These are phyloP conservation scores for Salmacisia buchloeana DNA, from an alignment of 1,284 basidiomycete species.

Conservation along the genomic window DNA sequence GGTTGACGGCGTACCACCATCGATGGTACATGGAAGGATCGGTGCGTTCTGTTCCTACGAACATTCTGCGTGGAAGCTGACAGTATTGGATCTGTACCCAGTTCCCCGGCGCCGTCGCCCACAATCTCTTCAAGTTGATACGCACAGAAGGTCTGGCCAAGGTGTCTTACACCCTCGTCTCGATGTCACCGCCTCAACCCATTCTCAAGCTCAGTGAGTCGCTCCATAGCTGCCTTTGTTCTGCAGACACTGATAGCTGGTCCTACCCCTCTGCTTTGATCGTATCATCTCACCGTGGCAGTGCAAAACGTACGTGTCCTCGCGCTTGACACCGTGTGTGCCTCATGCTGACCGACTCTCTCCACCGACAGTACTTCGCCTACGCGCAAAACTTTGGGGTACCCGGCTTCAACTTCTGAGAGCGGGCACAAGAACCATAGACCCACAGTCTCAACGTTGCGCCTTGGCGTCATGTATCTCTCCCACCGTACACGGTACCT, in stretches of 20 bases:
- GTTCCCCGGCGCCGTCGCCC: slow-evolving; percentile 86
- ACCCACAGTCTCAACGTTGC: too few relatives aligned
- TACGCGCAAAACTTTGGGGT: slow-evolving; percentile 46
- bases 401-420: slow-evolving; percentile 29
- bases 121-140: slow-evolving; percentile 84
- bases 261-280: not conserved
- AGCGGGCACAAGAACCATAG: too few relatives aligned
- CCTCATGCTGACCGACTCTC: not conserved
- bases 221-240: not conserved
- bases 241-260: slow-evolving; percentile 5
- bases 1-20: slow-evolving; percentile 84
- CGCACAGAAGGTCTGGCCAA: slow-evolving; percentile 90
- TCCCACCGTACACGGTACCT: too few relatives aligned
- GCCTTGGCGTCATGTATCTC: too few relatives aligned
- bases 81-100: slow-evolving; percentile 46
- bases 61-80: not conserved
- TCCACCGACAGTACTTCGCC: slow-evolving; percentile 28
- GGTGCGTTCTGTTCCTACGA: slow-evolving; percentile 42
- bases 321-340: not conserved
- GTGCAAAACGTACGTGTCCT: slow-evolving; percentile 14
- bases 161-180: slow-evolving; percentile 84
- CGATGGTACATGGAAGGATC: slow-evolving; percentile 54
- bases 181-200: slow-evolving; percentile 59
- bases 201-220: slow-evolving; percentile 28
- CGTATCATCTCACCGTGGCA: slow-evolving; percentile 23